Conservation (phyloP, 805 yeast species). For the Teunomyces atbi region DNA sequence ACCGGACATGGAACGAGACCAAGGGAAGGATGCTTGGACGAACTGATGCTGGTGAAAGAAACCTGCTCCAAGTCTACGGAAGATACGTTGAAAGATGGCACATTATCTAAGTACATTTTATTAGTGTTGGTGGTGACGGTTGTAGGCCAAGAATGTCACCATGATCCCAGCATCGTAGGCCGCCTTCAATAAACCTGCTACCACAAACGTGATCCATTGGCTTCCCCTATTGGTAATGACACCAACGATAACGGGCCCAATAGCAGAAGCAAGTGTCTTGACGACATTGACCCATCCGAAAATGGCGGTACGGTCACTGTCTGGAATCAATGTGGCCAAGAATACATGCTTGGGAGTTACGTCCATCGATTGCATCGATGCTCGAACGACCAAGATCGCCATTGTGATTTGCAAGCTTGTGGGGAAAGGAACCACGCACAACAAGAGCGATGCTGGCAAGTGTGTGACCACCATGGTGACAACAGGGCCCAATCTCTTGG, state of each 20-base stretch:
- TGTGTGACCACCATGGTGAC: slow-evolving; percentile 46
- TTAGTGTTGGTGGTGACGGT: slow-evolving; percentile 17
- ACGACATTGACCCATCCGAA: slow-evolving; percentile 46
- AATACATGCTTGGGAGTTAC: slow-evolving; percentile 49
- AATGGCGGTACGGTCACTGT: slow-evolving; percentile 41
- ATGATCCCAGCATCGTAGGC: slow-evolving; percentile 42
- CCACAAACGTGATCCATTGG: slow-evolving; percentile 43
- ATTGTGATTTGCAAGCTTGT: slow-evolving; percentile 28
- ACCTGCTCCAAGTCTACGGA: slow-evolving; percentile 16
- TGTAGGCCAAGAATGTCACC: slow-evolving; percentile 24
- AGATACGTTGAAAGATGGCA: slow-evolving; percentile 24
- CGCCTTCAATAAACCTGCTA: slow-evolving; percentile 40
- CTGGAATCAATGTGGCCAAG: slow-evolving; percentile 40
- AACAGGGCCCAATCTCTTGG: slow-evolving; percentile 44
- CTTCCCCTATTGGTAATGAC: slow-evolving; percentile 29
- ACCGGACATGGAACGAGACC: slow-evolving; percentile 36
- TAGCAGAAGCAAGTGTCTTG: slow-evolving; percentile 39
- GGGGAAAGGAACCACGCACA: slow-evolving; percentile 41
- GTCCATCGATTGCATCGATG: slow-evolving; percentile 47
- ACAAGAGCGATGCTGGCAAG: slow-evolving; percentile 40
- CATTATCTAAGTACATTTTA: background rate
- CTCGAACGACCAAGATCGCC: slow-evolving; percentile 31
- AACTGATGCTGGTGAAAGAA: slow-evolving; percentile 17
- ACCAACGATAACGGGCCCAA: slow-evolving; percentile 46
- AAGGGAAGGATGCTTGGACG: slow-evolving; percentile 21